Evolutionary conservation across 495 filamentous ascomycete species (phyloP).

Genomic region (Penicillium flavigenum): DNA sequence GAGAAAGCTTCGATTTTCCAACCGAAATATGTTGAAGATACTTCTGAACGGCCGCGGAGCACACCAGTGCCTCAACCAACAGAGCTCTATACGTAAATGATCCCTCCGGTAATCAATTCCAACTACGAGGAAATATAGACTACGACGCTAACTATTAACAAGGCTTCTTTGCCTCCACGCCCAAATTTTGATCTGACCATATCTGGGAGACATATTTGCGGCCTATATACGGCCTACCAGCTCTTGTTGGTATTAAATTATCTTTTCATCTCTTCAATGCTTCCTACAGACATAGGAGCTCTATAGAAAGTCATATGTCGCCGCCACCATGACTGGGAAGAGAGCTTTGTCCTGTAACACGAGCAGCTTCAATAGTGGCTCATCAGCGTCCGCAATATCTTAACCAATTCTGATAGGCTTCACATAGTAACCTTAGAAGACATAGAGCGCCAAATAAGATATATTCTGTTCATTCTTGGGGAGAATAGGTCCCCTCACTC

Average conservation of each 20-base stretch:
- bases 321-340: conserved; percentile 1
- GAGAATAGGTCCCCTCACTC: not conserved
- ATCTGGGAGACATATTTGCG: not conserved
- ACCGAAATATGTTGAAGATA: not conserved
- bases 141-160: not conserved
- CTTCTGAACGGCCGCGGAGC: not conserved
- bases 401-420: not conserved
- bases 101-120: not conserved
- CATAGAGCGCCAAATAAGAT: not conserved
- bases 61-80: not conserved
- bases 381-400: not conserved
- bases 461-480: not conserved
- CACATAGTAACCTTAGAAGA: conserved; percentile 1
- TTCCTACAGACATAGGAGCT: not conserved
- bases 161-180: conserved; percentile 1
- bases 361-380: not conserved
- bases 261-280: conserved; percentile 2
- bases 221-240: not conserved
- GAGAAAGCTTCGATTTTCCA: not conserved
- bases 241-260: conserved; percentile 4
- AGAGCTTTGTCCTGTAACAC: not conserved
- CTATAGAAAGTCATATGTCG: conserved; percentile 3
- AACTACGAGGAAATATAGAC: not conserved
- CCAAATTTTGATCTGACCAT: not conserved
- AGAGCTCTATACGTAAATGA: not conserved